Conservation (phyloP, 2,329 filamentous ascomycete species). For the Xylaria sp. region DNA sequence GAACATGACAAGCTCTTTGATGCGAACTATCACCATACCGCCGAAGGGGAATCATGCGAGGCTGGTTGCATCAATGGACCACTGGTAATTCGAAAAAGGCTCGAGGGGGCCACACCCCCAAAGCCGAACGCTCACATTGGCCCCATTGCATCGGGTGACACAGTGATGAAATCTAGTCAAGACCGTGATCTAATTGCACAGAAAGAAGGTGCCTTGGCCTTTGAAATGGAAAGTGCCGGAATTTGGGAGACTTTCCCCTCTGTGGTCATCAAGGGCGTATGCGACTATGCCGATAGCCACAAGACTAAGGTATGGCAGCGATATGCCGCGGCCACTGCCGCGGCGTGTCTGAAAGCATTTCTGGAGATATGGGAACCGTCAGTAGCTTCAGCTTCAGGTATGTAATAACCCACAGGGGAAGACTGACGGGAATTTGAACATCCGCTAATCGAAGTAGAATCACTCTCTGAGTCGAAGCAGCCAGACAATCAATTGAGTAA, state of each 20-base stretch:
- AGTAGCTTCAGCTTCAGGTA: not conserved
- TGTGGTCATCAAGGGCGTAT: conserved; percentile 3
- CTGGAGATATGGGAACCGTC: not conserved
- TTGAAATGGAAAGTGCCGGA: conserved; percentile 2
- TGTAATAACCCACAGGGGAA: not conserved
- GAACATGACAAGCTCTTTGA: not conserved
- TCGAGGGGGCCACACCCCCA: not conserved
- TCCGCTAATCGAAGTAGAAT: not conserved
- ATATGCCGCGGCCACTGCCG: conserved; percentile 1
- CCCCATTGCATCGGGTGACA: not conserved
- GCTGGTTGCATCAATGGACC: not conserved
- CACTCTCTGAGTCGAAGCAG: no score
- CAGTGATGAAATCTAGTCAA: not conserved
- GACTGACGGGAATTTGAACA: not conserved
- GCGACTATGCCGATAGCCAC: conserved; percentile 2
- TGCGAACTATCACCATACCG: not conserved
- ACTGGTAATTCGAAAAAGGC: not conserved
- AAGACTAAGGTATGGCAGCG: conserved; percentile 10
- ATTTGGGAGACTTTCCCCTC: conserved; percentile 3
- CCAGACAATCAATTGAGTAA: no score
- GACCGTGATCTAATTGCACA: not conserved
- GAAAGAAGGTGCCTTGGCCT: no score
- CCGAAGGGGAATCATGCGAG: not conserved
- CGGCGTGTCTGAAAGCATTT: not conserved
- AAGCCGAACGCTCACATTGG: not conserved